Evolutionary conservation across 495 filamentous ascomycete genomes (phyloP), one percentile per base, ranked within the genome.

Genomic region (Hyaloscypha finlandica): DNA sequence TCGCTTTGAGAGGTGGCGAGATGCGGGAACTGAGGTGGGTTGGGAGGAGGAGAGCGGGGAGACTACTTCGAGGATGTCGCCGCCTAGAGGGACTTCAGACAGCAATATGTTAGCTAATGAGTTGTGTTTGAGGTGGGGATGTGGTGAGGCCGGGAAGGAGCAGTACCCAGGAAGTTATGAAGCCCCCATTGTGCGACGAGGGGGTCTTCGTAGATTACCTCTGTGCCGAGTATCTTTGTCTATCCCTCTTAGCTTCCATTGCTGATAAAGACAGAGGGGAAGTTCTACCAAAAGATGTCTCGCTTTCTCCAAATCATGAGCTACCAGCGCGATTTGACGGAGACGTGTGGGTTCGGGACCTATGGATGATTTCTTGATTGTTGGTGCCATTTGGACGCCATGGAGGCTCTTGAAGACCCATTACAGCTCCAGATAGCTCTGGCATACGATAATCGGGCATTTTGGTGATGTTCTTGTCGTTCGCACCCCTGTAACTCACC

Each of bases 1-100:
- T 3, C 58, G 65, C 42, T 63, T 68, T 0, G 42, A 32, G 55
- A 71, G 69, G 52, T 68, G 69, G 54, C 69, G n/a, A 14, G 53
- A 59, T 45, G 61, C 69, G 30, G 69, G 48, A 3, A 61, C 65
- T 39, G 63, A 35, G 51, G 19, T 14, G 53, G 53, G 2, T 5
- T 4, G 53, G 29, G 20, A 25, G 22, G 53, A 29, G 5, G 61
- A 37, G 57, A 66, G 33, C 8, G 65, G 65, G 4, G 65, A 68
- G 52, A 68, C 65, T 48, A 71, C 63, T 59, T 71, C 69, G 52
- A 71, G 65, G 2, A 71, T 31, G 55, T 71, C 65, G 19, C 69
- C 69, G n/a, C 69, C 69, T 2, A 71, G 54, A 32, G 69, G 59
- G 35, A 71, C 69, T 71, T 25, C 33, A 6, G 22, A 19, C 32